Evolutionary conservation across 2,329 filamentous ascomycete genomes (phyloP), one percentile per base, ranked within the genome.

Genomic region (Thielaviopsis euricoi): DNA sequence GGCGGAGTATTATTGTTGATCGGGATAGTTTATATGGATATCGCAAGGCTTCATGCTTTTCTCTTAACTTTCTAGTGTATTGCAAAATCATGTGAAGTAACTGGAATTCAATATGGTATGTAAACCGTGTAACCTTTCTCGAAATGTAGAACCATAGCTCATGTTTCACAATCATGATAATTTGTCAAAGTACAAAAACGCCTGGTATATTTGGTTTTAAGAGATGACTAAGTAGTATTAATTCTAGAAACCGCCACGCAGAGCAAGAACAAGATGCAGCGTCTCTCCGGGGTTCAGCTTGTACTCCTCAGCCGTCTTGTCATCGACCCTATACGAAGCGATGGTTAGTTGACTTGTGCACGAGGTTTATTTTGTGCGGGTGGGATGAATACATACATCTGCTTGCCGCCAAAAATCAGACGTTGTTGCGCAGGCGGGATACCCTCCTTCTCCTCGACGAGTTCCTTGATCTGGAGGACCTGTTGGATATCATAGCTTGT

Each of bases 371-470:
- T 12, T 6, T 23, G 48, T 33, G 21, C 13, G 5, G 25, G 49
- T 22, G 21, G n/a, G 6, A 19, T 50, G 43, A 25, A 52, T 70
- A 22, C 76, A 62, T 74, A 96, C 93, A 98, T 96, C 71, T 98
- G 93, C 77, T 98, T 98, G 67, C 93, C 93, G 57, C 91, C 89
- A 69, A 86, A 96, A 67, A 98, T 98, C 64, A 98, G 76, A 60
- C 93, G 85, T 73, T 98, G 93, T 74, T 98, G 93, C 19, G 93
- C 89, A 0, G 93, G 93, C 50, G 93, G 91, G 66, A 98, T 98
- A 59, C 93, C 93, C 70, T 97, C 93, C 74, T 97, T 97, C 76
- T 98, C 93, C 73, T 98, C 93, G 58, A 98, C 93, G 67, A 91
- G 90, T 74, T 97, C 93, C 79, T 98, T 98, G 78, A 98, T 97